These are phyloP conservation scores for Penicillium sclerotigenum DNA, from an alignment of 2,329 filamentous ascomycete species.

Conservation along the genomic window DNA sequence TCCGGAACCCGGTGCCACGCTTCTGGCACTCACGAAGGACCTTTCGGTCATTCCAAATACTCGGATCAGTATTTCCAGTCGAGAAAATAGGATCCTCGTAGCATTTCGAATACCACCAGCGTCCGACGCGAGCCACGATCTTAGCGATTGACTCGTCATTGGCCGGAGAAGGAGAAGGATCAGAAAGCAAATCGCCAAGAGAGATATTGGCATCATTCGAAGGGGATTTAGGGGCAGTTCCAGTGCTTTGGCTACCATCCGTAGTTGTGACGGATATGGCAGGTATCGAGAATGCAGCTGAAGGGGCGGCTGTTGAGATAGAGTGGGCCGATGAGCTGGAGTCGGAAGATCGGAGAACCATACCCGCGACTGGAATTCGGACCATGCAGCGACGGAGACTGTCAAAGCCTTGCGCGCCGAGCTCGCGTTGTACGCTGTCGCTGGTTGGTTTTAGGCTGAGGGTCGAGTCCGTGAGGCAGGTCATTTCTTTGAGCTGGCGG, in stretches of 20 bases:
- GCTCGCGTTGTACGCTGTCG: conserved; percentile 47
- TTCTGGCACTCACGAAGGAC: conserved; percentile 82
- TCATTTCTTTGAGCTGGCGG: conserved; percentile 46
- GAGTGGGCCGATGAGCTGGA: conserved; percentile 41
- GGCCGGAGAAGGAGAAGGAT: conserved; percentile 63
- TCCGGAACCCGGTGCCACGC: conserved; percentile 79
- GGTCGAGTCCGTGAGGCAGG: conserved; percentile 40
- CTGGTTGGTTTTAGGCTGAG: conserved; percentile 48
- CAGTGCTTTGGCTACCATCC: conserved; percentile 14
- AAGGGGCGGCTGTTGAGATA: conserved; percentile 27
- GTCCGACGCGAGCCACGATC: conserved; percentile 84
- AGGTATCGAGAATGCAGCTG: conserved; percentile 23
- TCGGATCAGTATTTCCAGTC: conserved; percentile 49
- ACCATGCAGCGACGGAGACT: conserved; percentile 51
- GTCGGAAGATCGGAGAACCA: conserved; percentile 41
- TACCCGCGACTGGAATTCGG: conserved; percentile 48
- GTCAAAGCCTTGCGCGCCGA: conserved; percentile 47
- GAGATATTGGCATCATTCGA: conserved; percentile 43
- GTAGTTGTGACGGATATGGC: conserved; percentile 24
- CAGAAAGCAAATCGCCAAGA: conserved; percentile 69
- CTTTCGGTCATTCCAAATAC: conserved; percentile 75
- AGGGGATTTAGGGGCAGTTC: conserved; percentile 25
- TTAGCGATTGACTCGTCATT: conserved; percentile 85
- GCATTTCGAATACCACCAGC: conserved; percentile 95
- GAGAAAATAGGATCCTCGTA: conserved; percentile 69